These are phyloP conservation scores for Cnidoscolus chayamansa DNA, from an alignment of 441 rosid genomes.

Conservation along the genomic window DNA sequence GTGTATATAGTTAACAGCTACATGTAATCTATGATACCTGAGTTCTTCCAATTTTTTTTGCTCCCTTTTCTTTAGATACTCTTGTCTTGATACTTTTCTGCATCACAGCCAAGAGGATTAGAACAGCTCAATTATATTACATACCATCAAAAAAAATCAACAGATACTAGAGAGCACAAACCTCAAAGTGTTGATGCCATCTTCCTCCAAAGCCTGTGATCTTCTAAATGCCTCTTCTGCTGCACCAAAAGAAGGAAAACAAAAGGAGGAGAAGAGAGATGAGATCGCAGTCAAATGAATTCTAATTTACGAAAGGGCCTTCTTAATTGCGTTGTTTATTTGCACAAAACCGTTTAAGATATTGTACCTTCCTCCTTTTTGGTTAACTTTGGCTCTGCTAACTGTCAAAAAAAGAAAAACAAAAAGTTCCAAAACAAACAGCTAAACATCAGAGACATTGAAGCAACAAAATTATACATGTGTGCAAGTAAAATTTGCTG, in stretches of 20 bases:
- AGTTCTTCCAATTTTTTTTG: constrained; percentile 38
- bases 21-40: constrained; percentile 38
- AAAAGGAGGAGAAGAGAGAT: not conserved
- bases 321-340: not conserved
- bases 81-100: constrained; percentile 91
- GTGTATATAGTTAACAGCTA: constrained; percentile 1
- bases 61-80: constrained; percentile 36
- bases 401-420: constrained; percentile 41
- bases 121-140: not conserved
- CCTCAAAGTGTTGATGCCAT: constrained; percentile 71
- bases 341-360: constrained; percentile 20
- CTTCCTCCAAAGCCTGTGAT: constrained; percentile 59
- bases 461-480: constrained; percentile 12
- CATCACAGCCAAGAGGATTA: constrained; percentile 22
- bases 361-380: constrained; percentile 79
- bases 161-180: constrained; percentile 24
- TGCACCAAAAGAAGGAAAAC: constrained; percentile 11
- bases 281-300: not conserved
- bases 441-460: constrained; percentile 19
- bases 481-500: not conserved
- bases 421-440: not conserved
- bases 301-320: no score
- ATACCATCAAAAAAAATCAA: not conserved
- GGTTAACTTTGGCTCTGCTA: constrained; percentile 69
- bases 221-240: constrained; percentile 77